Conservation (phyloP, 2,329 filamentous ascomycete genomes). For the Cercospora janseana region DNA sequence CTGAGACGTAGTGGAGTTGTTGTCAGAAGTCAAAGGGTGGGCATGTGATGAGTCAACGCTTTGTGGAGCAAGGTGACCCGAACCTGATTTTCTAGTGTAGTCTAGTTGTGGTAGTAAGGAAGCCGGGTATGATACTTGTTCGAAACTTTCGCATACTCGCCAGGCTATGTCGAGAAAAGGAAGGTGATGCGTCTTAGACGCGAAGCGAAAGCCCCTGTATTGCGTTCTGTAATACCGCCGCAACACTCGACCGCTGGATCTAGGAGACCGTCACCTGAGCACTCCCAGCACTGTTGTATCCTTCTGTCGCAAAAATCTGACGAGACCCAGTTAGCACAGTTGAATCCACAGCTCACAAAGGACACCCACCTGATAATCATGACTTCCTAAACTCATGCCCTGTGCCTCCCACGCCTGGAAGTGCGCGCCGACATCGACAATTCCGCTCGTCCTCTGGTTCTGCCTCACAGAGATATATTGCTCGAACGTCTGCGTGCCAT, state of each 20-base stretch:
- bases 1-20: background rate
- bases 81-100: too few relatives aligned
- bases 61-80: too few relatives aligned
- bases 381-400: constrained; percentile 14
- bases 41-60: background rate
- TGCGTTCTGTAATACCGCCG: too few relatives aligned
- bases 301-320: constrained; percentile 19
- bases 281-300: constrained; percentile 16
- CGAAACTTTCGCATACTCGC: too few relatives aligned
- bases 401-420: constrained; percentile 51
- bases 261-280: constrained; percentile 16
- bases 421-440: constrained; percentile 51
- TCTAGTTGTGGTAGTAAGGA: too few relatives aligned
- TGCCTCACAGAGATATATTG: constrained; percentile 54
- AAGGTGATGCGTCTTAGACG: too few relatives aligned
- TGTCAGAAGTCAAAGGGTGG: background rate
- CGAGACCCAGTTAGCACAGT: too few relatives aligned
- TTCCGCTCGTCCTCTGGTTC: constrained; percentile 52
- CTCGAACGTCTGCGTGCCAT: constrained; percentile 54
- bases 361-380: constrained; percentile 16
- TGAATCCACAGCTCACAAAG: background rate
- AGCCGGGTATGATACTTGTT: too few relatives aligned
- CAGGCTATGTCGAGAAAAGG: too few relatives aligned
- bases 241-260: too few relatives aligned
- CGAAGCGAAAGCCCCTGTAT: too few relatives aligned